Conservation (phyloP, 768 basidiomycete genomes). For the Nevesoporus exiguus region DNA sequence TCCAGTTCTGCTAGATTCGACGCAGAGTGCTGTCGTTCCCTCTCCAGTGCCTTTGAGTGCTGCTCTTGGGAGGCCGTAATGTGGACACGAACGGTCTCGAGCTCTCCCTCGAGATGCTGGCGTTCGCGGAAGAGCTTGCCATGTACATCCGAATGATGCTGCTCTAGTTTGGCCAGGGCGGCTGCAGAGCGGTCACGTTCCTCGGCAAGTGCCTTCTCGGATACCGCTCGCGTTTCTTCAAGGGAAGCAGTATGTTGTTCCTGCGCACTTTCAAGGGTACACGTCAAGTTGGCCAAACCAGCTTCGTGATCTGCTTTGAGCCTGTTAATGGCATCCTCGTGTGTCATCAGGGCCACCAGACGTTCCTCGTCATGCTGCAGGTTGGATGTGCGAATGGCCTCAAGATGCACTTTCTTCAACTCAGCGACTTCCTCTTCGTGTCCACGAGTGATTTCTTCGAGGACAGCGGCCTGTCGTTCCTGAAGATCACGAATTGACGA, state of each 20-base stretch:
- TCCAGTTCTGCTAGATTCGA: slow-evolving; percentile 19
- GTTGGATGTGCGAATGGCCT: slow-evolving; percentile 32
- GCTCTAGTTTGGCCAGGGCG: slow-evolving; percentile 48
- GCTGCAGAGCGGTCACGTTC: slow-evolving; percentile 46
- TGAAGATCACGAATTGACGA: slow-evolving; percentile 43
- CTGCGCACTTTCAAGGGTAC: slow-evolving; percentile 37
- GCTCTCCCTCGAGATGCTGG: slow-evolving; percentile 43
- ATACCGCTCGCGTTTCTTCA: slow-evolving; percentile 35
- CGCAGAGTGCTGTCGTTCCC: slow-evolving; percentile 27
- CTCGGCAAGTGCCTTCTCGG: slow-evolving; percentile 36
- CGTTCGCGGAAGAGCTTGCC: slow-evolving; percentile 38
- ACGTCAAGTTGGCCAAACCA: slow-evolving; percentile 40
- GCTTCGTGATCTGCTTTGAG: slow-evolving; percentile 49
- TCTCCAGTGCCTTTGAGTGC: slow-evolving; percentile 20
- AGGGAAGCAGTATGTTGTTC: slow-evolving; percentile 35
- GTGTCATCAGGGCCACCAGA: slow-evolving; percentile 35
- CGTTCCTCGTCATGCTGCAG: slow-evolving; percentile 37
- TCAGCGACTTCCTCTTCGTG: slow-evolving; percentile 55
- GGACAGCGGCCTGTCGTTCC: slow-evolving; percentile 52
- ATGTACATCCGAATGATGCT: slow-evolving; percentile 46
- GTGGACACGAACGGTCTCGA: slow-evolving; percentile 54
- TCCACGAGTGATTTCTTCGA: slow-evolving; percentile 52
- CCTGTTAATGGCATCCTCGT: slow-evolving; percentile 39
- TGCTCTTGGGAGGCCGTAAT: slow-evolving; percentile 27
- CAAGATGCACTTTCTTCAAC: slow-evolving; percentile 47